Base-by-base conservation (phyloP, 192 early-diverging fungal genomes). In the Cladochytrium replicatum region DNA sequence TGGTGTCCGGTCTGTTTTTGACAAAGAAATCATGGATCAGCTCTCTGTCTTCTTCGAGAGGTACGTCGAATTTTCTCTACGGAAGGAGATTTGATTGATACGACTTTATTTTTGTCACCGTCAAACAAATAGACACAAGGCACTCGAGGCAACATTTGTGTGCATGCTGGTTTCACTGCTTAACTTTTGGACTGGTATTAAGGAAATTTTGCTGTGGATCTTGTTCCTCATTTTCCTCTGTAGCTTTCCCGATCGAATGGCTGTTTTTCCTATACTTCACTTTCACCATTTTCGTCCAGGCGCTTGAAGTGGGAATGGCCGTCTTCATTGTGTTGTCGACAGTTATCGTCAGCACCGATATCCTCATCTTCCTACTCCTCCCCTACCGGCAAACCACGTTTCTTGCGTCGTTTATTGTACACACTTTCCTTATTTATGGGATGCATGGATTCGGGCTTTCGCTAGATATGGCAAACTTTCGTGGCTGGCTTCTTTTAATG, bases 231-330 rank as follows among this genome's bases (percentile, higher is more conserved):
- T n/a, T n/a, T n/a, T n/a, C n/a, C n/a, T n/a, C n/a, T n/a, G n/a
- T n/a, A 66, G 64, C 45, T 8, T 69, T 69, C 48, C 67, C 67
- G 2, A 46, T 68, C 29, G 67, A 69, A 53, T 69, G 64, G 64
- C n/a, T 69, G 19, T 61, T 71, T 27, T 68, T 69, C 32, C 25
- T 55, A 8, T 37, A 42, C 31, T 54, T 68, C 48, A 68, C 57
- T 6, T 22, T 68, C 26, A 64, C 47, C 6, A 51, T 67, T n/a
- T 66, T 53, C 21, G 6, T 34, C 3, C 68, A 67, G 41, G 58
- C 58, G 15, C 58, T 57, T 42, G 26, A 46, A n/a, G 38, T 69
- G 1, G 50, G 50, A 9, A 17, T 29, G 19, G 32, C 34, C 13
- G 61, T 46, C 15, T 51, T 64, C 25, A 15, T 44, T 13, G 43